phyloP scores from a whole-genome alignment of 495 filamentous ascomycete genomes.

The Lasiosphaeris hirsuta region DNA sequence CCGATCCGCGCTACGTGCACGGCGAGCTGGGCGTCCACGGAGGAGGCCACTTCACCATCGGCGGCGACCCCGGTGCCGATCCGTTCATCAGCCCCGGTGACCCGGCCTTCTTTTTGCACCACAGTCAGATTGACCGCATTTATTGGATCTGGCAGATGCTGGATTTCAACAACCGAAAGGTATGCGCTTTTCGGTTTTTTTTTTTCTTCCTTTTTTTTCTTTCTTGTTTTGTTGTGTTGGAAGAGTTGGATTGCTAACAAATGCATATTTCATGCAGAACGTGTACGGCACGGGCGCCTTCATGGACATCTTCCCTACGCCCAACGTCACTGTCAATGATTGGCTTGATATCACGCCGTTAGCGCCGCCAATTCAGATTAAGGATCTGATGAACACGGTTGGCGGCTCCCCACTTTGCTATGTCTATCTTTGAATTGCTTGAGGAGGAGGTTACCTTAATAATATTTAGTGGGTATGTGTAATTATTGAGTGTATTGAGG shows the following conservation, averaged over 20 bases:
- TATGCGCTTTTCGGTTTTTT: too few relatives aligned
- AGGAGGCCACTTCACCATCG: slow-evolving; percentile 54
- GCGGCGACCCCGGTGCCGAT: slow-evolving; percentile 43
- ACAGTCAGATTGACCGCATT: slow-evolving; percentile 62
- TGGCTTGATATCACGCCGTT: slow-evolving; percentile 16
- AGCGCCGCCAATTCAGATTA: slow-evolving; percentile 14
- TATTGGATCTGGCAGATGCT: slow-evolving; percentile 69
- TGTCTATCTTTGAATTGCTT: slow-evolving; percentile 18
- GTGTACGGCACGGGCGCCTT: slow-evolving; percentile 34
- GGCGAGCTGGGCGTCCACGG: slow-evolving; percentile 54
- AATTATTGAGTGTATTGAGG: too few relatives aligned
- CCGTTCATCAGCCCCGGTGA: slow-evolving; percentile 58
- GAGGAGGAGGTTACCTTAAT: neutral
- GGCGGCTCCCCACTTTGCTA: slow-evolving; percentile 20
- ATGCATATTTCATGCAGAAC: slow-evolving; percentile 17
- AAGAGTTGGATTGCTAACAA: too few relatives aligned
- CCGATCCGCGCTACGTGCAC: slow-evolving; percentile 40
- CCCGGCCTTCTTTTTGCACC: slow-evolving; percentile 65
- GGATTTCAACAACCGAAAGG: slow-evolving; percentile 41
- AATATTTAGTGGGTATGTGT: too few relatives aligned
- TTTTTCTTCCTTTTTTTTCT: too few relatives aligned
- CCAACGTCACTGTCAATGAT: slow-evolving; percentile 30
- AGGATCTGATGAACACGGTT: slow-evolving; percentile 23
- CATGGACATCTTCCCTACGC: slow-evolving; percentile 34
- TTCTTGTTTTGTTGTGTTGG: too few relatives aligned